Conservation (phyloP, 2,329 filamentous ascomycete genomes). For the Curvularia lunata region DNA sequence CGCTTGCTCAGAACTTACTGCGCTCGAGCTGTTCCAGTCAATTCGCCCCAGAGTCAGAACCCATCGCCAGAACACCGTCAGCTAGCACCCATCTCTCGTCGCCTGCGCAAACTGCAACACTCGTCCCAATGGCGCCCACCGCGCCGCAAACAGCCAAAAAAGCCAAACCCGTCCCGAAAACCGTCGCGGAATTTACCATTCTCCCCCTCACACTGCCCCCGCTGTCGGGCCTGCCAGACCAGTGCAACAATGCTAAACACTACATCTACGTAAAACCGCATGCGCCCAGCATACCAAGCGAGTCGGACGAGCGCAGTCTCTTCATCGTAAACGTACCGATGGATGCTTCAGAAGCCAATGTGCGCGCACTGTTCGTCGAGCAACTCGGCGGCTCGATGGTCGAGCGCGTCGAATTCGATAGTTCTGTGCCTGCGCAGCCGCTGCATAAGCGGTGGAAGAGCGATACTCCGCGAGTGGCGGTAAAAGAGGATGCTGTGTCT, state of each 20-base stretch:
- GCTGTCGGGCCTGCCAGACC: conserved; percentile 55
- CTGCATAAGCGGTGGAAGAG: conserved; percentile 57
- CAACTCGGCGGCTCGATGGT: conserved; percentile 80
- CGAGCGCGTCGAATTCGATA: conserved; percentile 76
- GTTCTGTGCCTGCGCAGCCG: conserved; percentile 41
- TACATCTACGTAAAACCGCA: conserved; percentile 88
- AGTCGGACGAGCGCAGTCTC: conserved; percentile 76
- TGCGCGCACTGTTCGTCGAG: conserved; percentile 75
- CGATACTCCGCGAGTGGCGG: neutral
- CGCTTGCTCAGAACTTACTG: neutral
- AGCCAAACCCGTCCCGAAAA: conserved; percentile 29
- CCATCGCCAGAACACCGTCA: neutral
- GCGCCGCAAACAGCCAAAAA: conserved; percentile 25
- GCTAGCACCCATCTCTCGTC: neutral
- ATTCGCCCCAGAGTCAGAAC: neutral
- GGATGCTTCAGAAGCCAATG: conserved; percentile 78
- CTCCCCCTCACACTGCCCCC: conserved; percentile 68
- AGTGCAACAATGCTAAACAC: conserved; percentile 65
- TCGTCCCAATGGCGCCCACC: conserved; percentile 27
- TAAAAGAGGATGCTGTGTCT: neutral
- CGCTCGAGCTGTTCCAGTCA: neutral
- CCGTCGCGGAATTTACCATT: conserved; percentile 68
- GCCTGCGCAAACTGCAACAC: conserved; percentile 2
- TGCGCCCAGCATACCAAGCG: conserved; percentile 67
- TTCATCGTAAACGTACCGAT: conserved; percentile 91